Conservation (phyloP, 495 filamentous ascomycete genomes). For the Penicillium soppii region DNA sequence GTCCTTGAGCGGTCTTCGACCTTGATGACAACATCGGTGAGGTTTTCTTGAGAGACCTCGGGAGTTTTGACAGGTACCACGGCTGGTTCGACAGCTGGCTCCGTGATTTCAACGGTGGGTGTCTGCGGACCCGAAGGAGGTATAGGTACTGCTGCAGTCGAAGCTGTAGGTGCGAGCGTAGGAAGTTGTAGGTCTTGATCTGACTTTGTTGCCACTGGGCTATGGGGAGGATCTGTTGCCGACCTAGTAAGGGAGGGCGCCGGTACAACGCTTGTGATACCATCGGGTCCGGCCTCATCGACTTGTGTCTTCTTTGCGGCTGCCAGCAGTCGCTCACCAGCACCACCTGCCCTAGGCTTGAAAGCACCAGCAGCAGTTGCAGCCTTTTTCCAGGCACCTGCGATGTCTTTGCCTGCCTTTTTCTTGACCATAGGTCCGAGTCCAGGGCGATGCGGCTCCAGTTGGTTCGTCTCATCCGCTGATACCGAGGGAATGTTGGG, state of each 20-base stretch:
- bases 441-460: conserved; percentile 64
- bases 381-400: conserved; percentile 77
- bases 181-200: conserved; percentile 12
- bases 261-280: conserved; percentile 82
- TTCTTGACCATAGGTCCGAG: conserved; percentile 92
- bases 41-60: conserved; percentile 37
- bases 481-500: conserved; percentile 6
- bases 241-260: conserved; percentile 57
- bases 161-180: conserved; percentile 1
- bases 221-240: conserved; percentile 27
- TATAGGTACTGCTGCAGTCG: neutral
- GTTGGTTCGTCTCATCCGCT: conserved; percentile 41
- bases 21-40: conserved; percentile 18
- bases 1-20: conserved; percentile 32
- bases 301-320: conserved; percentile 54
- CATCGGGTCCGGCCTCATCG: conserved; percentile 66
- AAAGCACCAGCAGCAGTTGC: conserved; percentile 80
- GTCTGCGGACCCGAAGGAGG: conserved; percentile 17
- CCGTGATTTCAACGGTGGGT: conserved; percentile 44
- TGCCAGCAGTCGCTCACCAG: conserved; percentile 66
- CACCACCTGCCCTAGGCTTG: conserved; percentile 80
- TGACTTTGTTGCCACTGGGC: conserved; percentile 16
- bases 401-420: conserved; percentile 66
- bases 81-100: conserved; percentile 23
- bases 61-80: conserved; percentile 29